Conservation (phyloP, 768 basidiomycete species). For the Rhizopogon roseolus region DNA sequence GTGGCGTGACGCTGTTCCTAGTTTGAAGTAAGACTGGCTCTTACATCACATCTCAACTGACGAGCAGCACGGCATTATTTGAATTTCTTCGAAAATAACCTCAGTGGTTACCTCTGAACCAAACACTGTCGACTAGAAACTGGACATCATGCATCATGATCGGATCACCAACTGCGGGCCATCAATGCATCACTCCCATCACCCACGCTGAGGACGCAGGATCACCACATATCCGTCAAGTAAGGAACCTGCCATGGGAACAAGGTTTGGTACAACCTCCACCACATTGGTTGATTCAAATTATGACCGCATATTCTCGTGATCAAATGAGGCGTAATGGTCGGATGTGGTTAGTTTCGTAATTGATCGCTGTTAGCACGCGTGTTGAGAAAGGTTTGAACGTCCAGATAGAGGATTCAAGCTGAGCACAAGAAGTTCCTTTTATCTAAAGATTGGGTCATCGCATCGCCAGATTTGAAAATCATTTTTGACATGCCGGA, state of each 20-base stretch:
- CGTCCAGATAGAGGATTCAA: not conserved
- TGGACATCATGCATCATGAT: not conserved
- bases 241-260: not conserved
- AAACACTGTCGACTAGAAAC: not conserved
- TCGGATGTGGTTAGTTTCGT: not conserved
- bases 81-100: not conserved
- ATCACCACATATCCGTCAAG: not conserved
- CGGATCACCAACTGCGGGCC: not conserved
- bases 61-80: not conserved
- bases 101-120: not conserved
- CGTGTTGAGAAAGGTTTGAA: not conserved
- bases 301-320: not conserved
- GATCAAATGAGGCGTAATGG: not conserved
- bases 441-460: not conserved
- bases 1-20: no score
- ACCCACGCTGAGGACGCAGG: not conserved
- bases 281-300: not conserved
- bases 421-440: not conserved
- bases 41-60: not conserved
- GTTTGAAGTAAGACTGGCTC: no score
- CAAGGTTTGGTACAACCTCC: not conserved
- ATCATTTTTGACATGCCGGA: not conserved
- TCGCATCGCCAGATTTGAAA: not conserved
- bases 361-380: slow-evolving; percentile 1
- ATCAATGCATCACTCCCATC: not conserved